Base-by-base conservation (phyloP, 2,329 filamentous ascomycete genomes). In the Microascus cirrosus region DNA sequence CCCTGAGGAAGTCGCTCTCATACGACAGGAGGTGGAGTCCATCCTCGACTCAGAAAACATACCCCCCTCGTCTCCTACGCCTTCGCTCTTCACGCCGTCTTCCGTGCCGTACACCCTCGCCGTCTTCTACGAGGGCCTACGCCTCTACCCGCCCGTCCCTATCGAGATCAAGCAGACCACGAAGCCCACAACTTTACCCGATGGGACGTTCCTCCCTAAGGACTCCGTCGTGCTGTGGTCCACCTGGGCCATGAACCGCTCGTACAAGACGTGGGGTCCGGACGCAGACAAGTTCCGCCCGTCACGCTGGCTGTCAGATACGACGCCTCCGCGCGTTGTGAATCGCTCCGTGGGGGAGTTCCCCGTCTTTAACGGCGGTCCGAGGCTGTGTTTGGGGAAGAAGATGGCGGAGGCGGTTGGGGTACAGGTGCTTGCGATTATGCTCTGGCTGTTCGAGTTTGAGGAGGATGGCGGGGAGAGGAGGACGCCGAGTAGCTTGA, bases 101-200 rank as follows among this genome's bases (percentile, higher is more conserved):
- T 66, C 71, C 11, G 64, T 81, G 39, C 82, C 83, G 2, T 85
- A 82, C 65, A 76, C 75, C n/a, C 75, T 79, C 61, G 81, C 84
- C 42, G 76, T 81, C 13, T 85, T 85, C 64, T 82, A 84, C 67
- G 84, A 87, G 64, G 67, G 79, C 2, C 70, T 87, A 2, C 77
- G 84, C 3, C 71, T 86, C 7, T 85, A 80, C 61, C 84, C 84
- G 2, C 83, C 83, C 2, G 79, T 87, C 32, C 84, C 84, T 1
- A 82, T 87, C 60, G 84, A 87, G 65, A 79, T 87, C 62, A 84
- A 83, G 65, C 81, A 87, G 67, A 77, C 76, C 60, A 74, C 77
- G 25, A 66, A 72, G 56, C 66, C 74, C 20, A 77, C 77, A 2
- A 78, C 75, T 0, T 73, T 87, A 2, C 83, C 83, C 0, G 83